Conservation (phyloP, 73 alveolate genomes). For the Paraurostyla sp. region DNA sequence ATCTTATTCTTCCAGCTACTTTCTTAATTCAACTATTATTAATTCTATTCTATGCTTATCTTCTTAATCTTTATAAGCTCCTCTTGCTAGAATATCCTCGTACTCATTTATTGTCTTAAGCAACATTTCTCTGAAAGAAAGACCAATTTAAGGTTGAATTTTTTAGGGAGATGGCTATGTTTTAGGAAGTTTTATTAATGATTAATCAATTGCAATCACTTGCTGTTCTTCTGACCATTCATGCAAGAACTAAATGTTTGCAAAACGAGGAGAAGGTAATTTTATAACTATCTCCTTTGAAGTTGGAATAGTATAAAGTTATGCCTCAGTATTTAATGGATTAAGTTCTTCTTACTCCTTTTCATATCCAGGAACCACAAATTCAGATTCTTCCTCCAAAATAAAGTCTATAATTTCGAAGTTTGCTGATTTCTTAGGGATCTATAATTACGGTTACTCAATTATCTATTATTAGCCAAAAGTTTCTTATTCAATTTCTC, state of each 20-base stretch:
- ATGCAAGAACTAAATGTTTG: neutral
- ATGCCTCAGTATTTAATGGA: too few species aligned
- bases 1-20: neutral
- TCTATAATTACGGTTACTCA: too few species aligned
- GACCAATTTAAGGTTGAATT: too few species aligned
- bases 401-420: too few species aligned
- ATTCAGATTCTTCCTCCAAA: too few species aligned
- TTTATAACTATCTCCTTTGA: too few species aligned
- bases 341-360: too few species aligned
- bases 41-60: neutral
- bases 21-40: neutral
- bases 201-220: neutral
- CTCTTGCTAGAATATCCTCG: neutral
- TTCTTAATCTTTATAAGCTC: conserved; percentile 15
- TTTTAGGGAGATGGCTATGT: too few species aligned
- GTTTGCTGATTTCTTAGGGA: too few species aligned
- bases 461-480: too few species aligned
- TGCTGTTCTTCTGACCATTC: conserved; percentile 3
- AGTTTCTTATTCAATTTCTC: neutral
- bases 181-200: neutral
- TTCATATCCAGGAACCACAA: too few species aligned
- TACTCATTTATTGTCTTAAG: conserved; percentile 3
- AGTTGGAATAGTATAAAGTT: too few species aligned
- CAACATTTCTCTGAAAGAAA: conserved; percentile 3
- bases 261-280: conserved; percentile 14